Base-by-base conservation (phyloP, 2,329 filamentous ascomycete species). In the Paraphoma sp. region DNA sequence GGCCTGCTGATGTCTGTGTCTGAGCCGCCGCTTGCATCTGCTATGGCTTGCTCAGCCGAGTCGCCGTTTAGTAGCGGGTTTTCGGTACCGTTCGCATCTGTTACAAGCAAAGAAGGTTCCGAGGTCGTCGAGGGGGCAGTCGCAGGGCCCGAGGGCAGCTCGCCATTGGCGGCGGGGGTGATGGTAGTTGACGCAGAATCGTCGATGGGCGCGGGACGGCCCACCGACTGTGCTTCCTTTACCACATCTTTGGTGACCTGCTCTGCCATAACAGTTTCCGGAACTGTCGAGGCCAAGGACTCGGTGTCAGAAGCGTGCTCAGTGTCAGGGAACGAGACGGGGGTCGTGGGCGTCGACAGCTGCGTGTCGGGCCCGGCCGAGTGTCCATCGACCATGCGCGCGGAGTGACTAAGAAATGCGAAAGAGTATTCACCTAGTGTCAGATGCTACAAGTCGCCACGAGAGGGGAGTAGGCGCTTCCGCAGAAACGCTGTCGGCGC, bases 21-120 rank as follows among this genome's bases (percentile, higher is more conserved):
- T 53, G 91, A 93, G 67, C 87, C 88, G 65, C 88, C 89, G 74
- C 87, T 92, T 62, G 86, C 82, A 73, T 89, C 91, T 60, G 86
- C 87, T 68, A 89, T 86, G 38, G 70, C 66, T n/a, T 67, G 65
- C 29, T 76, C 72, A 47, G 59, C 74, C 12, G 72, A 68, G 52
- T 74, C 71, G 40, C 74, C 77, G 48, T 78, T 78, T 44, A 73
- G 68, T 36, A 73, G 65, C 10, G 57, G 54, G 33, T 72, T 71
- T 41, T 63, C 69, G 8, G 59, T 45, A 53, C 55, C 68, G 53
- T 65, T 62, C 55, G 64, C 64, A 53, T 59, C 69, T 51, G 67
- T 62, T 51, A 64, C 59, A 43, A 65, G 84, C 80, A 71, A 76
- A 76, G 64, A 79, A 12, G 63, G 45, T 52, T 75, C 60, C 57